Evolutionary conservation across 805 yeast species (phyloP).

Genomic region (Debaryomyces prosopidis): DNA sequence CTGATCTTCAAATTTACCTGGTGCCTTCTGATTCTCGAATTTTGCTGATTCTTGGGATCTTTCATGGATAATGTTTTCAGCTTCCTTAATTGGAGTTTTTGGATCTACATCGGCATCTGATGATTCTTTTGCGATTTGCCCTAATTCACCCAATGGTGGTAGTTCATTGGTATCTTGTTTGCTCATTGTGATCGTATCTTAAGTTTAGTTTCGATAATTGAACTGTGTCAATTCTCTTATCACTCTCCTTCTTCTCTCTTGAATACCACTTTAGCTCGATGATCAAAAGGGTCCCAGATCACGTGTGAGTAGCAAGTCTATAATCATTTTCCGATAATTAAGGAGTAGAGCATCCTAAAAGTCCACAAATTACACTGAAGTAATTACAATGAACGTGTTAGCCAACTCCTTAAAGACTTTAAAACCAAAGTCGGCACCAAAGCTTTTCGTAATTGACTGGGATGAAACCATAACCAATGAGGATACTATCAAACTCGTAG

Average conservation of each 20-base stretch:
- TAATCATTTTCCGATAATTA: too few relatives aligned
- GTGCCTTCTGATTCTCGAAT: not conserved
- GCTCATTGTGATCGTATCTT: too few relatives aligned
- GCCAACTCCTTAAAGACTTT: not conserved
- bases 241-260: too few relatives aligned
- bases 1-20: constrained; percentile 5
- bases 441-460: constrained; percentile 54
- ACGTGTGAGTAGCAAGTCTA: too few relatives aligned
- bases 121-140: constrained; percentile 7
- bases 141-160: constrained; percentile 15
- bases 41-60: too few relatives aligned
- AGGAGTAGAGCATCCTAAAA: too few relatives aligned
- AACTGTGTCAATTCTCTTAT: too few relatives aligned
- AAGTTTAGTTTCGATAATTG: too few relatives aligned
- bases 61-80: not conserved
- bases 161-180: not conserved
- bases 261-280: too few relatives aligned
- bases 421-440: constrained; percentile 1
- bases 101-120: not conserved
- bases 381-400: not conserved
- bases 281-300: too few relatives aligned
- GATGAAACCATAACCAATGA: constrained; percentile 61
- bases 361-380: not conserved
- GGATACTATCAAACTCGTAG: constrained; percentile 57
- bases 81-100: not conserved